phyloP scores from a whole-genome alignment of 768 basidiomycete genomes.

The Hygrocybe punicea region DNA sequence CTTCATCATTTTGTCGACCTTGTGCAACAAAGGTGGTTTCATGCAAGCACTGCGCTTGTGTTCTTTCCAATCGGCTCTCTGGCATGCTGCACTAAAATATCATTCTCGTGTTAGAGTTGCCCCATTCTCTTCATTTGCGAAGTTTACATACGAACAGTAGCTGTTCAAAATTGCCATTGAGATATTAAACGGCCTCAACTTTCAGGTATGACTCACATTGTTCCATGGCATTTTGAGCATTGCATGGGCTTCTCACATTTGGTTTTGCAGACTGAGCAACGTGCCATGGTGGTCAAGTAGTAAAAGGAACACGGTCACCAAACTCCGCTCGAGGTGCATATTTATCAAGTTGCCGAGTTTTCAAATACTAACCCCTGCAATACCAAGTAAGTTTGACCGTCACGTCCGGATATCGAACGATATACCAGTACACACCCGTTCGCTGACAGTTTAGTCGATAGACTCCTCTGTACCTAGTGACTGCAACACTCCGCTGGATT shows the following conservation, averaged over 20 bases:
- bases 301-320: no score
- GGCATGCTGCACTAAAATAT: slow-evolving; percentile 10
- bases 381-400: no score
- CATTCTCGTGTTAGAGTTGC: not conserved
- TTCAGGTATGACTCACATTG: slow-evolving; percentile 13
- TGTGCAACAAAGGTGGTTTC: slow-evolving; percentile 14
- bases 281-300: no score
- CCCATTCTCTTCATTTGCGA: not conserved
- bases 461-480: no score
- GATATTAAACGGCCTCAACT: not conserved
- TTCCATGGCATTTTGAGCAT: slow-evolving; percentile 20
- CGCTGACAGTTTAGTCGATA: no score
- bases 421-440: no score
- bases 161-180: not conserved
- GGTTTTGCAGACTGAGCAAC: slow-evolving; percentile 14
- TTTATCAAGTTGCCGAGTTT: no score
- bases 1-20: slow-evolving; percentile 16
- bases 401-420: no score
- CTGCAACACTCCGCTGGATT: no score
- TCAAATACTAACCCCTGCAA: no score
- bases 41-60: slow-evolving; percentile 21
- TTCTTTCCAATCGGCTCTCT: slow-evolving; percentile 20
- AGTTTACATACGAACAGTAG: slow-evolving; percentile 11
- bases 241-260: slow-evolving; percentile 14
- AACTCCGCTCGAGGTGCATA: no score